Percentiles rank a stretch among this genome's conserved stretches.
These are phyloP conservation scores for Mycosphaerella sp. DNA, from an alignment of 2,329 filamentous ascomycete species.

Conservation along the genomic window DNA sequence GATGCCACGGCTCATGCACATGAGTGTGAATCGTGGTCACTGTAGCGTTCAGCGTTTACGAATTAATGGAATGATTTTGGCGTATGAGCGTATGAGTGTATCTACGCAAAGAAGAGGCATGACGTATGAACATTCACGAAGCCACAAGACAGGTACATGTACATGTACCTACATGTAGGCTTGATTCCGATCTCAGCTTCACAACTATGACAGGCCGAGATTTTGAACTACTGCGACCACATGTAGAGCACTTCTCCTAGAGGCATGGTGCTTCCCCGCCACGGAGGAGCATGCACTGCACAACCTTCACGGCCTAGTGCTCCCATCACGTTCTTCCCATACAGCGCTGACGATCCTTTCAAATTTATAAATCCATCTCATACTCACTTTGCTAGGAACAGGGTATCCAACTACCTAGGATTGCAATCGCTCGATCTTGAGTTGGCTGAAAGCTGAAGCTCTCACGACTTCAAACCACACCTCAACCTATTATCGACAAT, in stretches of 20 bases:
- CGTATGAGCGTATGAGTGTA: not conserved
- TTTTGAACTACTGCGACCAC: not conserved
- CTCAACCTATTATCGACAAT: too few species aligned
- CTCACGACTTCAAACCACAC: too few species aligned
- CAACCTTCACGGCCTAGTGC: not conserved
- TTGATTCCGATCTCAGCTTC: not conserved
- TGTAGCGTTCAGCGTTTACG: not conserved
- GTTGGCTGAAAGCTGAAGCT: too few species aligned
- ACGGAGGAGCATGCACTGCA: not conserved
- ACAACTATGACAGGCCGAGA: not conserved
- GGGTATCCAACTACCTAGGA: not conserved
- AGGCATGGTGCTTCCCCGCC: not conserved
- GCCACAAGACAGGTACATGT: too few species aligned
- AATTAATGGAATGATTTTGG: not conserved
- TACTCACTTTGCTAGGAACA: not conserved
- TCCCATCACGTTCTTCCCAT: not conserved
- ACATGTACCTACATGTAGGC: too few species aligned
- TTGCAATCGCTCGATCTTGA: not conserved
- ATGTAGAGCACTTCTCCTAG: not conserved
- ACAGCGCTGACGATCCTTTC: too few species aligned
- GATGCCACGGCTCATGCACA: not conserved
- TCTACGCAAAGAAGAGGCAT: not conserved
- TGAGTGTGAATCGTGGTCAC: not conserved
- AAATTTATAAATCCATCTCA: not conserved
- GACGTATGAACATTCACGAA: not conserved